Percentiles rank a stretch among this genome's conserved stretches.
These are phyloP conservation scores for Saccharomycopsis sp. DNA, from an alignment of 805 yeast species.

Conservation along the genomic window DNA sequence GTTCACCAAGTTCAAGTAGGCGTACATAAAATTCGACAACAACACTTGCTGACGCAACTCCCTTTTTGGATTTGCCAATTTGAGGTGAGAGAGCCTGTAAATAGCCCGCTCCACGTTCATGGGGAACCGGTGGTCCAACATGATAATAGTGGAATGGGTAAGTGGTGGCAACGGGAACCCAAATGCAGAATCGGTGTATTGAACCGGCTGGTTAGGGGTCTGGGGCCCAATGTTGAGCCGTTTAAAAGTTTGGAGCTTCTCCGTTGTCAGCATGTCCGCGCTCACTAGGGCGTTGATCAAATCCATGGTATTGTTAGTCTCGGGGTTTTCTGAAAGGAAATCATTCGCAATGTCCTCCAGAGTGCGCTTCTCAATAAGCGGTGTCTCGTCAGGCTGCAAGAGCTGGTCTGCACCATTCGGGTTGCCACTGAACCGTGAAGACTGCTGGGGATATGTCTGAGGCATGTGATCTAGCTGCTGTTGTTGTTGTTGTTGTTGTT, in stretches of 20 bases:
- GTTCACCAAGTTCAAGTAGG: slow-evolving; percentile 88
- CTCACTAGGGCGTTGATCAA: slow-evolving; percentile 16
- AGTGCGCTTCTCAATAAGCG: background rate
- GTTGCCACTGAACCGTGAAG: too few relatives aligned
- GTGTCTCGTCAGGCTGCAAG: too few relatives aligned
- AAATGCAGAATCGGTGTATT: slow-evolving; percentile 70
- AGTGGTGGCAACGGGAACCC: slow-evolving; percentile 83
- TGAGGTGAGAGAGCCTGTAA: slow-evolving; percentile 83
- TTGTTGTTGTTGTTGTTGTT: slow-evolving; percentile 2
- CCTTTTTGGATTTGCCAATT: slow-evolving; percentile 87
- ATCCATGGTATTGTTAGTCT: slow-evolving; percentile 18
- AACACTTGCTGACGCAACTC: slow-evolving; percentile 88
- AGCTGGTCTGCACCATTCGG: too few relatives aligned
- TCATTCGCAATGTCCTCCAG: background rate
- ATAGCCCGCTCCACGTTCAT: slow-evolving; percentile 95
- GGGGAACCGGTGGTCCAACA: slow-evolving; percentile 83
- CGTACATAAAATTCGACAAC: slow-evolving; percentile 93
- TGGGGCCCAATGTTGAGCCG: slow-evolving; percentile 30
- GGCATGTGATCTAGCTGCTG: too few relatives aligned
- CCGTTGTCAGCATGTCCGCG: slow-evolving; percentile 19
- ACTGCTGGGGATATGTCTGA: too few relatives aligned
- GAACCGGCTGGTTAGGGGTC: slow-evolving; percentile 47
- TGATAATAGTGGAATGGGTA: slow-evolving; percentile 63
- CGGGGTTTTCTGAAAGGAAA: background rate
- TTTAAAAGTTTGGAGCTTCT: slow-evolving; percentile 26